A percentile compares a stretch with the other conserved stretches of the same genome.
Conservation (phyloP, 2,329 filamentous ascomycete species). For the Talaromyces rugulosus region DNA sequence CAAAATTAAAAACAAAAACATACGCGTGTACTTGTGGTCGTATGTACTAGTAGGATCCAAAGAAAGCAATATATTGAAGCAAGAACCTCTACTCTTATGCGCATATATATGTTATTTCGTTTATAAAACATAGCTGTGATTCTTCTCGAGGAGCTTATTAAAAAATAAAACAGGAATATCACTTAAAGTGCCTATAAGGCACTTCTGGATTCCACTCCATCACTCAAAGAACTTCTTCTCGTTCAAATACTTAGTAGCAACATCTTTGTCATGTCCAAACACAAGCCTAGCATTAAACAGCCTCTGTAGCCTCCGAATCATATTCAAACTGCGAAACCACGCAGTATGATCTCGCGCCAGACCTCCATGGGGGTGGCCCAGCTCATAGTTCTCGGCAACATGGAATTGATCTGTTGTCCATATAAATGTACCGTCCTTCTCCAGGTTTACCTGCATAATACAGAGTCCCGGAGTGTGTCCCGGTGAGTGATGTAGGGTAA, state of each 20-base stretch:
- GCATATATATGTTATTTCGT: neutral
- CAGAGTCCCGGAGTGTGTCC: conserved; percentile 35
- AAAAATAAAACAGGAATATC: neutral
- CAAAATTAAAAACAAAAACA: no score
- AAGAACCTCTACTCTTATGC: no score
- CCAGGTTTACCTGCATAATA: conserved; percentile 35
- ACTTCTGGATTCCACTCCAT: neutral
- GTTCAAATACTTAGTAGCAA: neutral
- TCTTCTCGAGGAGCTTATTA: neutral
- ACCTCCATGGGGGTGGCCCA: conserved; percentile 32
- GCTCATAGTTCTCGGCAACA: conserved; percentile 36
- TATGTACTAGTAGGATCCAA: neutral
- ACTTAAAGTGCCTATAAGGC: neutral
- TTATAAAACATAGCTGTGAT: neutral
- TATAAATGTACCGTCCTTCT: conserved; percentile 34
- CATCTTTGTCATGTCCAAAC: conserved; percentile 11
- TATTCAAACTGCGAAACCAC: conserved; percentile 32
- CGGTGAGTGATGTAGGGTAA: conserved; percentile 33
- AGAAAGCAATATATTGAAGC: neutral
- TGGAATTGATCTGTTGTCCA: conserved; percentile 41
- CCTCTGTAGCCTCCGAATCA: conserved; percentile 29
- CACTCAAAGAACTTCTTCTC: conserved; percentile 8
- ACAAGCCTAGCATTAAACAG: conserved; percentile 22
- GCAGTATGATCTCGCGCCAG: conserved; percentile 33
- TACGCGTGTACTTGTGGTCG: no score